Evolutionary conservation across 2,329 filamentous ascomycete genomes (phyloP), one percentile per base, ranked within the genome.

Genomic region (Colletotrichum aenigma): DNA sequence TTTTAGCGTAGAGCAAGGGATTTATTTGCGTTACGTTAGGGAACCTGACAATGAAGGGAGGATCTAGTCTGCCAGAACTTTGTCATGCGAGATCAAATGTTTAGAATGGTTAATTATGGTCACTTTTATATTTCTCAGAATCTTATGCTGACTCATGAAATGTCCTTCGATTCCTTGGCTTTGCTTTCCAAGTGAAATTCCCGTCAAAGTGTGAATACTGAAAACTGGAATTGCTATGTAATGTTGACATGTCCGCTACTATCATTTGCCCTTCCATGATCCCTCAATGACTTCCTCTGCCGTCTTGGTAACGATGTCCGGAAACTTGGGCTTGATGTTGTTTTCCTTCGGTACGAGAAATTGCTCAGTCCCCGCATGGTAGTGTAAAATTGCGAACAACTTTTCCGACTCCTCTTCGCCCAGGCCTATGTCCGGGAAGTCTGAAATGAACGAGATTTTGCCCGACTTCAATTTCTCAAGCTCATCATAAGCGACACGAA

Each of bases 261-360:
- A n/a, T 24, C n/a, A 43, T 32, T 55, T 64, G 21, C 38, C 65
- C 13, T 38, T 34, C 70, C 70, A 73, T 28, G 70, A 68, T 21
- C 52, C 64, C 9, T 72, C 81, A 1, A 81, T 36, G 32, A 82
- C 30, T 56, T 82, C 78, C 56, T 76, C 79, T 16, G 79, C 77
- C 43, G 48, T 81, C 58, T 52, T 48, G 2, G 77, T 58, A 64
- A 81, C 77, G 32, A 83, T 78, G 4, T 81, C 78, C 0, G 79
- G 79, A 78, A 86, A 76, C 43, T 80, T 10, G 70, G 82, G 8
- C 30, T 86, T 70, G 74, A 86, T 7, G 61, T 78, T 28, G 58
- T 79, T 60, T 0, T 65, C 71, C 0, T 30, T 71, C 12, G 77
- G 75, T 0, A 80, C 60, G 21, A 83, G 77, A 32, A 80, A 43